Evolutionary conservation across 2,329 filamentous ascomycete species (phyloP).

Genomic region (Botrytis medusae): DNA sequence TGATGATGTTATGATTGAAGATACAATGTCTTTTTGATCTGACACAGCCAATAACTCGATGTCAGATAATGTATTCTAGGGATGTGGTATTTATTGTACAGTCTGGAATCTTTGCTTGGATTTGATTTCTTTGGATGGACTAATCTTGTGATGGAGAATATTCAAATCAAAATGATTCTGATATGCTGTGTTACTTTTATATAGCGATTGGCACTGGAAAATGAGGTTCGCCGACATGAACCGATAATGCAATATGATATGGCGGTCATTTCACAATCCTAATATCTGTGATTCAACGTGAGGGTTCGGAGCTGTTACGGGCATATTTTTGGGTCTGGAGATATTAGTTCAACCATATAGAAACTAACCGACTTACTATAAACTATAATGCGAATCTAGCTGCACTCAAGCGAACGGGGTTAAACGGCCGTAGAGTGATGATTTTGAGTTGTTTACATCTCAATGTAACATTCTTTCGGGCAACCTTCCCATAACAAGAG

Average conservation of each 20-base stretch:
- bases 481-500: background rate
- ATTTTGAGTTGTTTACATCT: background rate
- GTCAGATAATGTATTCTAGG: too few relatives aligned
- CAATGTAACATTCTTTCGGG: background rate
- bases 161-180: background rate
- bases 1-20: background rate
- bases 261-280: too few relatives aligned
- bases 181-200: background rate
- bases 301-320: background rate
- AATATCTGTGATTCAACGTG: background rate
- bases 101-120: fast-evolving
- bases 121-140: background rate
- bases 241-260: too few relatives aligned
- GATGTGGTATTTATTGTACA: background rate
- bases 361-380: background rate
- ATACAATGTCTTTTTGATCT: fast-evolving
- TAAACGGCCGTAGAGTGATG: background rate
- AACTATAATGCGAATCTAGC: background rate
- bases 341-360: background rate
- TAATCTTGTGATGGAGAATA: background rate
- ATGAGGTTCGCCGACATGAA: fast-evolving
- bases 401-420: background rate
- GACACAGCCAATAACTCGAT: background rate
- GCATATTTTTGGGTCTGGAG: background rate
- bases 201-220: fast-evolving